A percentile compares a stretch with the other conserved stretches of the same genome.
phyloP scores from a whole-genome alignment of 179 eudicot genomes.

The Silene noctiflora region DNA sequence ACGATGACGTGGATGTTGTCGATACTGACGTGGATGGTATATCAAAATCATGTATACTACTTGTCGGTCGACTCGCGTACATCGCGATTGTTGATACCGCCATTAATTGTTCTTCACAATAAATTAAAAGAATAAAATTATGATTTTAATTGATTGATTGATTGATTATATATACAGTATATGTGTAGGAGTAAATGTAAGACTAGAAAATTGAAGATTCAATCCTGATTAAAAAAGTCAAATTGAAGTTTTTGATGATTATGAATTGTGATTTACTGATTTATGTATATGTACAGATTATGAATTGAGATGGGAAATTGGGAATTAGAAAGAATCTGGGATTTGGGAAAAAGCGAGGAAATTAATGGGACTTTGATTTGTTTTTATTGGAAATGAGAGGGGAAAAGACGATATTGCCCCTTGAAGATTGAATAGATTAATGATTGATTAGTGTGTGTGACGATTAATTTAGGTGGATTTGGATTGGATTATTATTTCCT shows the following conservation, averaged over 20 bases:
- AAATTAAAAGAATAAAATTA: neutral
- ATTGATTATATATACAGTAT: neutral
- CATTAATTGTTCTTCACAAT: neutral
- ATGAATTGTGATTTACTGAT: too few relatives aligned
- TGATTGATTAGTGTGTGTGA: too few relatives aligned
- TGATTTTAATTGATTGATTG: neutral
- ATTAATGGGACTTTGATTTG: neutral
- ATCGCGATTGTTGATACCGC: conserved; percentile 17
- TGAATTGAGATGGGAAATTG: neutral
- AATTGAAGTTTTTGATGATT: neutral
- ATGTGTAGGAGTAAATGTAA: neutral
- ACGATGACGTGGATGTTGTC: conserved; percentile 50
- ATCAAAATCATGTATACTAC: conserved; percentile 63
- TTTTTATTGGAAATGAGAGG: neutral
- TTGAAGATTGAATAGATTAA: too few relatives aligned
- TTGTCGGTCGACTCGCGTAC: conserved; percentile 65
- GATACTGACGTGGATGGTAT: conserved; percentile 44
- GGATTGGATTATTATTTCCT: too few relatives aligned
- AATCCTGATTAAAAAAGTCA: neutral
- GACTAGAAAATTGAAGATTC: neutral
- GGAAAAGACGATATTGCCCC: too few relatives aligned
- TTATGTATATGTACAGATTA: neutral
- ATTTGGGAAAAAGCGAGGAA: conserved; percentile 3
- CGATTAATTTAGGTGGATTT: too few relatives aligned
- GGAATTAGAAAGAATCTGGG: neutral